Conservation (phyloP, 1,139 yeast genomes). For the Pichia sp. region DNA sequence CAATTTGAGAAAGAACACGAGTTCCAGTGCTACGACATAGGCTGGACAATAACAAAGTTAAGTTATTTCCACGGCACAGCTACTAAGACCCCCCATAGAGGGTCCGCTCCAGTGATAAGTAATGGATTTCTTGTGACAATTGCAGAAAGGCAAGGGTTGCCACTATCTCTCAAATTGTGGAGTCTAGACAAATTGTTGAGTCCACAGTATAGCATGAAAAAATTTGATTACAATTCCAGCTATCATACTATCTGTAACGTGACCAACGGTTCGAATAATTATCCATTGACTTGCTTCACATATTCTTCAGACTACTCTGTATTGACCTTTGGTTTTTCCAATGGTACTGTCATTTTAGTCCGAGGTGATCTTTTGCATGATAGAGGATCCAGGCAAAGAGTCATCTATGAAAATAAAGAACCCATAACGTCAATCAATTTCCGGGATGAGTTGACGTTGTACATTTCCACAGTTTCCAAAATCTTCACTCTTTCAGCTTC, state of each 20-base stretch:
- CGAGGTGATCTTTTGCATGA: conserved; percentile 88
- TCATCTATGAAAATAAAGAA: conserved; percentile 66
- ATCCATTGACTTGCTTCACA: conserved; percentile 66
- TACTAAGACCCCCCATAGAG: not conserved
- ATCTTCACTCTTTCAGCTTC: conserved; percentile 72
- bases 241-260: conserved; percentile 29
- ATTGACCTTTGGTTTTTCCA: conserved; percentile 78
- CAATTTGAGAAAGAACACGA: conserved; percentile 44
- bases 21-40: conserved; percentile 63
- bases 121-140: conserved; percentile 54
- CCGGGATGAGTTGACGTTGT: conserved; percentile 44
- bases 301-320: conserved; percentile 57
- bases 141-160: conserved; percentile 70
- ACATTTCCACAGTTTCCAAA: conserved; percentile 66
- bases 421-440: conserved; percentile 79
- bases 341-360: conserved; percentile 77
- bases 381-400: conserved; percentile 82
- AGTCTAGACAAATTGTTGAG: conserved; percentile 49
- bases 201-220: conserved; percentile 15
- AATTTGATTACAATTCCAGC: conserved; percentile 29
- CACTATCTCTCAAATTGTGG: conserved; percentile 70
- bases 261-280: conserved; percentile 47
- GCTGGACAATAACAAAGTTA: conserved; percentile 59
- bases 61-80: conserved; percentile 35
- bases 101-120: not conserved